Base-by-base conservation (phyloP, 2,329 filamentous ascomycete genomes). In the Gaeumannomyces sp. region DNA sequence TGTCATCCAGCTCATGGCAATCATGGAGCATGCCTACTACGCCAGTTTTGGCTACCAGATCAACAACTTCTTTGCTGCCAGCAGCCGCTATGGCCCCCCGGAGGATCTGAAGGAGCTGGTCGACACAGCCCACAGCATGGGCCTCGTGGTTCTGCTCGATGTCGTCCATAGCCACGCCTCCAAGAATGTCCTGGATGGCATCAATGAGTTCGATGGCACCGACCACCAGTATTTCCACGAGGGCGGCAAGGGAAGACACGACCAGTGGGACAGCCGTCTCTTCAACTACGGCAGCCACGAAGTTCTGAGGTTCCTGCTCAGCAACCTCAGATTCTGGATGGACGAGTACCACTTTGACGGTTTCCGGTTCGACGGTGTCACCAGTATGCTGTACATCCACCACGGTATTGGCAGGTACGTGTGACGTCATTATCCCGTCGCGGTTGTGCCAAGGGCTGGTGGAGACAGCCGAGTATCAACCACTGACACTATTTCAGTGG, bases 21-120 rank as follows among this genome's bases (percentile, higher is more conserved):
- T 99, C 73, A 99, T 99, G 94, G 95, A 99, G 75, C 95, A 99
- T 78, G 95, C 95, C 62, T 99, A 99, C 82, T 99, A 99, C 76
- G 95, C 95, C 72, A 98, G 94, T 73, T 99, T 99, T 72, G 95
- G 95, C 60, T 99, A 99, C 77, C 95, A 99, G 77, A 87, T 99
- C 79, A 99, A 98, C 81, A 97, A 91, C 77, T 99, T 99, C 82
- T 99, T 98, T 72, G 95, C 95, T 33, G 93, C 94, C 16, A 97
- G 93, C 77, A 98, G 94, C 76, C 89, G 95, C 68, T 99, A 97
- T 73, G 95, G 95, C 58, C 85, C 89, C 0, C 95, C 95, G 0
- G 95, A 99, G 73, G 95, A 98, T 53, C 82, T 99, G 70, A 99
- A 97, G 77, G 94, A 98, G 81, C 85, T 99, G 61, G 91, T 99